A percentile compares a stretch with the other conserved stretches of the same genome.
Conservation (phyloP, 768 basidiomycete genomes). For the Cyclocybe cylindracea region DNA sequence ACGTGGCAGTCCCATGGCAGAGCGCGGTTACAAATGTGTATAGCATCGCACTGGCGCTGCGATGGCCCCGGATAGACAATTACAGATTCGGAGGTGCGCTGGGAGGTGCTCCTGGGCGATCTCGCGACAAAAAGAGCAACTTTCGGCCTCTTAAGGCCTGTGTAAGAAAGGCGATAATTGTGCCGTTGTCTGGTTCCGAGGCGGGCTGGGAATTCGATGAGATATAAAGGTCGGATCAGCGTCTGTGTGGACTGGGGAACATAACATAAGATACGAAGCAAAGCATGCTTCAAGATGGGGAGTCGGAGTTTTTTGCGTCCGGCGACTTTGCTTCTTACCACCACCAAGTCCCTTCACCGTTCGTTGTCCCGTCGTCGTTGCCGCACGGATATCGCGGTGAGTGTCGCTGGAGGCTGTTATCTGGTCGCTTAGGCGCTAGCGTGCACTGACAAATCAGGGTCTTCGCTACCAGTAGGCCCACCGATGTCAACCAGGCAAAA, state of each 20-base stretch:
- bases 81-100: background rate
- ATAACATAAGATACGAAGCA: background rate
- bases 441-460: slow-evolving; percentile 20
- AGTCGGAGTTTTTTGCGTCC: slow-evolving; percentile 14
- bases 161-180: background rate
- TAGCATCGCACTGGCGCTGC: background rate
- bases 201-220: slow-evolving; percentile 1
- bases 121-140: background rate
- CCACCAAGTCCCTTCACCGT: slow-evolving; percentile 7
- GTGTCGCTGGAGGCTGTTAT: background rate
- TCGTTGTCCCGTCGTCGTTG: background rate
- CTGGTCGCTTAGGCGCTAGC: slow-evolving; percentile 3
- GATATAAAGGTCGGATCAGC: slow-evolving; percentile 7
- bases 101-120: background rate
- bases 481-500: slow-evolving; percentile 58
- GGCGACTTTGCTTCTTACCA: slow-evolving; percentile 10
- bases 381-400: background rate
- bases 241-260: background rate
- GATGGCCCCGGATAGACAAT: background rate
- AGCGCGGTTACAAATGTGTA: background rate
- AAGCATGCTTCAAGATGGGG: slow-evolving; percentile 5
- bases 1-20: background rate
- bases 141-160: background rate
- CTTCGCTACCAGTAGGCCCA: slow-evolving; percentile 20
- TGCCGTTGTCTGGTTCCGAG: background rate